phyloP scores from a whole-genome alignment of 352 stramenopile genomes.

The Phytophthora pisi region DNA sequence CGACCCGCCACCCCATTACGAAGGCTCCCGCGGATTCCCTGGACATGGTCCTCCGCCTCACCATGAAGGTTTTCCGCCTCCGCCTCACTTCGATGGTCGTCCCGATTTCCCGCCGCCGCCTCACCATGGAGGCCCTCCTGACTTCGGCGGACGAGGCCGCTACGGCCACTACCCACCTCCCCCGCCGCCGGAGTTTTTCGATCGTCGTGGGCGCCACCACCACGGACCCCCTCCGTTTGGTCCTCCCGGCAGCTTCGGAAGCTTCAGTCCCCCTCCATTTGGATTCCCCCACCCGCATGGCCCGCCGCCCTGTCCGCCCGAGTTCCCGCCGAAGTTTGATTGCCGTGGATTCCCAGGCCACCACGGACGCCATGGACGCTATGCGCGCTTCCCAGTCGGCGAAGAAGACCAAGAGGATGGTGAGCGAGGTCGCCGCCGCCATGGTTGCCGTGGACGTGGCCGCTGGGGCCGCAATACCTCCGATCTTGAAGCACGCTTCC shows the following conservation, averaged over 20 bases:
- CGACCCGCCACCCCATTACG: constrained; percentile 3
- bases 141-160: constrained; percentile 3
- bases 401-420: constrained; percentile 13
- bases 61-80: constrained; percentile 10
- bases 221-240: constrained; percentile 6
- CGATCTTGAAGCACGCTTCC: constrained; percentile 55
- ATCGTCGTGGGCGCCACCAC: background rate
- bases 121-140: background rate
- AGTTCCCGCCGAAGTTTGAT: constrained; percentile 11
- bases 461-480: constrained; percentile 17
- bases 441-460: constrained; percentile 17
- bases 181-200: constrained; percentile 5
- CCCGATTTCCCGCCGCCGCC: constrained; percentile 10
- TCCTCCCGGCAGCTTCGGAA: constrained; percentile 1
- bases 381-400: constrained; percentile 9
- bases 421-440: background rate
- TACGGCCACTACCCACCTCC: background rate
- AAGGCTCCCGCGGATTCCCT: constrained; percentile 7
- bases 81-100: background rate
- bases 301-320: constrained; percentile 7
- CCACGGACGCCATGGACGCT: constrained; percentile 13
- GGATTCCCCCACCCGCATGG: constrained; percentile 12
- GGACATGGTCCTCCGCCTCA: constrained; percentile 4
- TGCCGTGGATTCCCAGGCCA: constrained; percentile 13
- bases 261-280: constrained; percentile 18